Conservation (phyloP, 306 rosid genomes). For the Corylus americana region DNA sequence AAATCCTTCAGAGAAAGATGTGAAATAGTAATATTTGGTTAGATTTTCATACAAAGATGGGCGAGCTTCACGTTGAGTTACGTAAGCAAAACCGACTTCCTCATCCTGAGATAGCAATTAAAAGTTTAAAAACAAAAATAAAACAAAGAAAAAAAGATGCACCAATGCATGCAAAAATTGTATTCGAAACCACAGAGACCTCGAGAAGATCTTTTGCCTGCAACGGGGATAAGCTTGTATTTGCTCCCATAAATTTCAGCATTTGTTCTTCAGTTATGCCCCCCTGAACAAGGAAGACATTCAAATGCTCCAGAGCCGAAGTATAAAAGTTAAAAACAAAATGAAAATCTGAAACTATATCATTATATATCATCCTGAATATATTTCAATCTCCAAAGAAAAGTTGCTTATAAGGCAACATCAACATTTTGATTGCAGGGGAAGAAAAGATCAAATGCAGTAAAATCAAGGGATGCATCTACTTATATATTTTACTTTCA, state of each 20-base stretch:
- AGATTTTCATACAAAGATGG: constrained; percentile 85
- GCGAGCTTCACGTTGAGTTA: constrained; percentile 87
- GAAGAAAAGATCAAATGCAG: constrained; percentile 12
- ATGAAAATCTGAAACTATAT: constrained; percentile 7
- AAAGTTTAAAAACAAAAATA: neutral
- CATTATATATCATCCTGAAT: constrained; percentile 21
- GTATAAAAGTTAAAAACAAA: constrained; percentile 1
- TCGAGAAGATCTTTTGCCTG: constrained; percentile 82
- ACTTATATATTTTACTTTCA: neutral
- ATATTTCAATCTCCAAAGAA: constrained; percentile 19
- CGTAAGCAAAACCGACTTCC: constrained; percentile 82
- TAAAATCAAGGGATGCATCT: constrained; percentile 3
- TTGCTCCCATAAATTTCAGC: constrained; percentile 95
- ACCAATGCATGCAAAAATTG: constrained; percentile 18
- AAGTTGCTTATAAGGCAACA: constrained; percentile 17
- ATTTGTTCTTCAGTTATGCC: constrained; percentile 96
- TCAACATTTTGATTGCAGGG: constrained; percentile 4
- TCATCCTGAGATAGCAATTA: constrained; percentile 65
- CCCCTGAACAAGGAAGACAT: constrained; percentile 51
- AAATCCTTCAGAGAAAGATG: constrained; percentile 1
- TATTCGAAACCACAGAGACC: constrained; percentile 46
- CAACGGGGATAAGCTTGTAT: constrained; percentile 58
- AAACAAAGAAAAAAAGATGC: constrained; percentile 5
- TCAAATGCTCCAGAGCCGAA: constrained; percentile 3
- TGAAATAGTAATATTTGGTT: constrained; percentile 30